Conservation (phyloP, 305 asterid species). For the Withania somnifera region DNA sequence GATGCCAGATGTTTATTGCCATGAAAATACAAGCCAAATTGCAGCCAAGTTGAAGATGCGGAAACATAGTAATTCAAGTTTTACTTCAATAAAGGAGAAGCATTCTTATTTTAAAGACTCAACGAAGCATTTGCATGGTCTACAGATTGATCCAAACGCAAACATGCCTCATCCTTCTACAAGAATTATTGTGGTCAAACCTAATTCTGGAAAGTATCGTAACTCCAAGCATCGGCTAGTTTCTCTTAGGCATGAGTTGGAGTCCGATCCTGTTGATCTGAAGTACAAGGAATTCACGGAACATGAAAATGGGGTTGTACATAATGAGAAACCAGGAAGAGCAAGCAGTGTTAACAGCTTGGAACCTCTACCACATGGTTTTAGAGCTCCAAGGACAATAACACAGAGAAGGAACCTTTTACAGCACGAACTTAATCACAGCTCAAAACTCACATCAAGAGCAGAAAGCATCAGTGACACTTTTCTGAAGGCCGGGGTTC, state of each 20-base stretch:
- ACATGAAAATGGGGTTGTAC: conserved; percentile 10
- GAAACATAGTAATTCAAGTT: background rate
- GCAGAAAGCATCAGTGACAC: background rate
- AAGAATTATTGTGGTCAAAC: conserved; percentile 12
- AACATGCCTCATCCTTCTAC: conserved; percentile 8
- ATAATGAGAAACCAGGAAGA: background rate
- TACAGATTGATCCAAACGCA: conserved; percentile 8
- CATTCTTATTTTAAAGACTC: background rate
- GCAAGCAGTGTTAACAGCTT: too few relatives aligned
- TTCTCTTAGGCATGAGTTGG: conserved; percentile 3
- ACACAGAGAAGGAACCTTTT: too few relatives aligned
- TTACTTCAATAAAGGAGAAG: conserved; percentile 3
- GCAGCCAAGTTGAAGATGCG: conserved; percentile 6
- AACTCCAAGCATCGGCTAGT: background rate
- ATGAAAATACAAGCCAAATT: too few relatives aligned
- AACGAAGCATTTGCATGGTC: background rate
- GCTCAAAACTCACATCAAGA: background rate
- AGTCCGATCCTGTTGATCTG: conserved; percentile 3
- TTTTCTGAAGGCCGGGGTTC: background rate
- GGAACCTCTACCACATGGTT: too few relatives aligned
- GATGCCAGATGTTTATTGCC: too few relatives aligned
- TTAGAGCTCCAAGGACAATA: too few relatives aligned
- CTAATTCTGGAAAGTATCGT: conserved; percentile 9
- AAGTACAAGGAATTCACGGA: conserved; percentile 6
- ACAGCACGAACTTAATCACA: too few relatives aligned